Conservation (phyloP, 495 filamentous ascomycete genomes). For the Rhizodiscina lignyota region DNA sequence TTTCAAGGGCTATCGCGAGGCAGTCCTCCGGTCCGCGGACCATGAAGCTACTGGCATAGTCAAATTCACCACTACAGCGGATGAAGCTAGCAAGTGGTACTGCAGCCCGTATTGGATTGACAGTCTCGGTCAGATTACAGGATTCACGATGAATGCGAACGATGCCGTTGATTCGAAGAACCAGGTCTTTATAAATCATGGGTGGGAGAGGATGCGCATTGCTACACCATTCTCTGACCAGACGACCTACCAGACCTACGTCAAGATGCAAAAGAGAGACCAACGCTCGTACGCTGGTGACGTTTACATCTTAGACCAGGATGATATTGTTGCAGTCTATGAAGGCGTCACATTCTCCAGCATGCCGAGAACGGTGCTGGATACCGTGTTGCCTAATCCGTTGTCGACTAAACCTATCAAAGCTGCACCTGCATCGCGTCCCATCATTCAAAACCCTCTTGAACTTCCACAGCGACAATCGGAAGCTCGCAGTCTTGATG, state of each 20-base stretch:
- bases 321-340: constrained; percentile 18
- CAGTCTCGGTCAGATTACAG: constrained; percentile 23
- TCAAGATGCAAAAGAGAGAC: constrained; percentile 44
- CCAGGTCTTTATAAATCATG: constrained; percentile 60
- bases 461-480: too few relatives aligned
- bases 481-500: too few relatives aligned
- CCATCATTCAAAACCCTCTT: too few relatives aligned
- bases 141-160: constrained; percentile 68
- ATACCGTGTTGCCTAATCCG: too few relatives aligned
- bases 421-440: too few relatives aligned
- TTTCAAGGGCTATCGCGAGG: constrained; percentile 60
- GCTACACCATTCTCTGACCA: constrained; percentile 41
- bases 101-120: constrained; percentile 10
- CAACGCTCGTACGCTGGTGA: too few relatives aligned
- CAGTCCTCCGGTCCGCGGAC: constrained; percentile 53
- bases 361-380: too few relatives aligned
- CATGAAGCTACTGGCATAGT: constrained; percentile 59
- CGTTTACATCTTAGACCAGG: too few relatives aligned
- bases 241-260: constrained; percentile 56
- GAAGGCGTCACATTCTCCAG: constrained; percentile 6
- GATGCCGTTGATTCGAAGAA: constrained; percentile 54
- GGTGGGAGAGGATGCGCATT: constrained; percentile 61
- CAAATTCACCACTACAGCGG: constrained; percentile 12
- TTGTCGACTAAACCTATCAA: too few relatives aligned
- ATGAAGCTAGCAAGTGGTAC: constrained; percentile 6